phyloP scores from a whole-genome alignment of 306 rosid species.

The Crataegus laevigata region DNA sequence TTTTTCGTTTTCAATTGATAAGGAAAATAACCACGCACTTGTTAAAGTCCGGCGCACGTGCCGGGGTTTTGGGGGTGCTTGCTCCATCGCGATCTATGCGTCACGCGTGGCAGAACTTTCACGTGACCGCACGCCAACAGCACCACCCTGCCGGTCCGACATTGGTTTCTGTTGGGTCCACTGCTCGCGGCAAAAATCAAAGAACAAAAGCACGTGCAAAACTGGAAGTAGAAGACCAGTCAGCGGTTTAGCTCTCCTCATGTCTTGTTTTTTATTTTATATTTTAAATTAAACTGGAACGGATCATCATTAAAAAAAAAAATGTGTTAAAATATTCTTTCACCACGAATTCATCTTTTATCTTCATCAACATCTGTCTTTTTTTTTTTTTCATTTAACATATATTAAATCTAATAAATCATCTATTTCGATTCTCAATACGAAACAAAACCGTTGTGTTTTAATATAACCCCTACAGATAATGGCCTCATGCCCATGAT shows the following conservation, averaged over 20 bases:
- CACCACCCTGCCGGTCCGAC: conserved; percentile 3
- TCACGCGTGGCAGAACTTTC: conserved; percentile 5
- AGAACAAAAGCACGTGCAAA: too few species aligned
- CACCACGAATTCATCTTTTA: too few species aligned
- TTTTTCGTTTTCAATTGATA: conserved; percentile 7
- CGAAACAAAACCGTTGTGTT: too few species aligned
- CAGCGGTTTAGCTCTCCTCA: conserved; percentile 6
- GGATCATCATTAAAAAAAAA: too few species aligned
- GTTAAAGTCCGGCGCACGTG: conserved; percentile 23
- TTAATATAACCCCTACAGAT: too few species aligned
- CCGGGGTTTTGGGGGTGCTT: background rate
- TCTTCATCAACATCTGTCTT: too few species aligned
- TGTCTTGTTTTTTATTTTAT: background rate
- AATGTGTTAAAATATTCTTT: too few species aligned
- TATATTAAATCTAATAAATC: too few species aligned
- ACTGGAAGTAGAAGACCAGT: conserved; percentile 13
- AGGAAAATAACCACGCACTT: conserved; percentile 1
- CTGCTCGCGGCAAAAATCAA: conserved; percentile 22
- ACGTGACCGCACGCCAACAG: conserved; percentile 25
- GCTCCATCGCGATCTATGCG: background rate
- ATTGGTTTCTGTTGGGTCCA: background rate
- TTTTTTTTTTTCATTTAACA: too few species aligned
- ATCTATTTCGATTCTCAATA: too few species aligned
- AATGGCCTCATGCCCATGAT: too few species aligned
- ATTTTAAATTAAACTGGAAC: too few species aligned